Evolutionary conservation across 2,329 filamentous ascomycete genomes (phyloP), one percentile per base, ranked within the genome.

Genomic region (Penicillium sp.): DNA sequence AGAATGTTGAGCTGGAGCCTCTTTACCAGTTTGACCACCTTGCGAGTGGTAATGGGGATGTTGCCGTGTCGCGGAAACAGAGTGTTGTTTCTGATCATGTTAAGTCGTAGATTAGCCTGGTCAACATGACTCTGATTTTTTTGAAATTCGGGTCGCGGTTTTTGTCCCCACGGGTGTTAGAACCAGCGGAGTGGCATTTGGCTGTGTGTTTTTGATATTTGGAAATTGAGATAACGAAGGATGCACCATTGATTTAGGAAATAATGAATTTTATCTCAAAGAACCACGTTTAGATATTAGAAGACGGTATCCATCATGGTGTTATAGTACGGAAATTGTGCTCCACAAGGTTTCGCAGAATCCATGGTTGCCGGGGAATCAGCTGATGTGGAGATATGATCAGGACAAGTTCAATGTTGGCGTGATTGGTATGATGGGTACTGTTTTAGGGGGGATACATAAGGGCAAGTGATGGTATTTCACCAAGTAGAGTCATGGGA

Each of bases 21-120:
- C 72, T 86, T 27, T 85, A 84, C 69, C 75, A 79, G 29, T 79
- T 83, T 53, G 81, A 72, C 6, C 36, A 58, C 9, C 11, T 62
- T 10, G 45, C 56, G 3, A 25, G 33, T 16, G 31, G 38, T 5
- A 23, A 27, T 3, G 41, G 44, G n/a, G 31, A 23, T n/a, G 33
- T 47, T 21, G 25, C 33, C 1, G 34, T n/a, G 11, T 23, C 44
- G 29, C 52, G 16, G 15, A 53, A 19, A 27, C 34, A 31, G 16
- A 46, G 40, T 36, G 7, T 55, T 36, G 25, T 57, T 7, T 52
- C 50, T 36, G 53, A 55, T 15, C n/a, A 50, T 15, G 38, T 39
- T 2, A 57, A 60, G 38, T 41, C 51, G 5, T 55, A 58, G 27
- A n/a, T 25, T 25, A 16, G 19, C n/a, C 19, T 39, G 13, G 13